Percentiles rank a stretch among this genome's conserved stretches.
Evolutionary conservation across 495 filamentous ascomycete genomes (phyloP).

Genomic region (Penicillium malachiteum): DNA sequence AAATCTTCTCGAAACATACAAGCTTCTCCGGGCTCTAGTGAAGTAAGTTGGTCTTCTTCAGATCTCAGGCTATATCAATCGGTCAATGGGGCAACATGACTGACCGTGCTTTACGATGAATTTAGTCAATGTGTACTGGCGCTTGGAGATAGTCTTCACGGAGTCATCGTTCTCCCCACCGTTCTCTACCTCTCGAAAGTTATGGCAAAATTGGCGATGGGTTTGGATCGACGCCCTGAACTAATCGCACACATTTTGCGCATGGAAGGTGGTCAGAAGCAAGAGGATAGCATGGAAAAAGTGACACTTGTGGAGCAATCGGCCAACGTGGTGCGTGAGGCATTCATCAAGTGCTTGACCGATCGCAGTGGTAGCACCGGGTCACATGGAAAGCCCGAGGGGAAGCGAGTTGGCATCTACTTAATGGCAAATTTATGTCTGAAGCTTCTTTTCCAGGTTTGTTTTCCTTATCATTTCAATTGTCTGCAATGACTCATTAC

Average conservation of each 20-base stretch:
- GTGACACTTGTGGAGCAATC: conserved; percentile 81
- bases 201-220: conserved; percentile 77
- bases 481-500: not conserved
- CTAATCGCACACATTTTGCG: conserved; percentile 57
- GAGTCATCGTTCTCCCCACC: conserved; percentile 72
- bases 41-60: conserved; percentile 51
- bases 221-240: conserved; percentile 71
- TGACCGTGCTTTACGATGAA: not conserved
- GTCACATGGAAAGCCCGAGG: conserved; percentile 58
- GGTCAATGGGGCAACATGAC: not conserved
- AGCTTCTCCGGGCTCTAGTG: conserved; percentile 66
- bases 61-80: not conserved
- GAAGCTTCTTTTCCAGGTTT: conserved; percentile 81
- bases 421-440: conserved; percentile 86
- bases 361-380: conserved; percentile 68
- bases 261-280: conserved; percentile 47
- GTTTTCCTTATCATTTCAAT: not conserved
- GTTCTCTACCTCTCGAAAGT: conserved; percentile 73
- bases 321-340: conserved; percentile 82
- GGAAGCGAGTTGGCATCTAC: conserved; percentile 86
- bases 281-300: conserved; percentile 55
- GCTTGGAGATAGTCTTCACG: conserved; percentile 73
- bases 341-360: conserved; percentile 86
- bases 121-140: conserved; percentile 72
- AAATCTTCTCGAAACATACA: conserved; percentile 72